Evolutionary conservation across 2,329 filamentous ascomycete genomes (phyloP).

Genomic region (Fusarium sp.): DNA sequence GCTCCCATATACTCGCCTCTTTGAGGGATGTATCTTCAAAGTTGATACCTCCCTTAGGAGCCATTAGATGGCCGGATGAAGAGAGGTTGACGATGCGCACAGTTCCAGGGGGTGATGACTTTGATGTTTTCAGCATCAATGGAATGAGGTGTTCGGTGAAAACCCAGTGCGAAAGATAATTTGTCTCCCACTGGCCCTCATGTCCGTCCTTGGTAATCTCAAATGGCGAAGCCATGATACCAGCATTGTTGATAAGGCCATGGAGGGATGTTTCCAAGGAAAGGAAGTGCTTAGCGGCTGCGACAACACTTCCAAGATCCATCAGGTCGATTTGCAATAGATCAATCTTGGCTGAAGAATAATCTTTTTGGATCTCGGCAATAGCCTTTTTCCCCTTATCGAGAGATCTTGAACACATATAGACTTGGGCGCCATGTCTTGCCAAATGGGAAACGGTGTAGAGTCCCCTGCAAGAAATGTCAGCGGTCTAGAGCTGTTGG

Average conservation of each 20-base stretch:
- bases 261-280: slow-evolving; percentile 5
- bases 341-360: neutral
- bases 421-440: slow-evolving; percentile 29
- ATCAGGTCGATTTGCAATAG: slow-evolving; percentile 25
- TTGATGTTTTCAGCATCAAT: slow-evolving; percentile 27
- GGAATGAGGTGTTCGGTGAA: slow-evolving; percentile 23
- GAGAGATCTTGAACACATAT: slow-evolving; percentile 18
- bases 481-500: neutral
- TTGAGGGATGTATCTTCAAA: slow-evolving; percentile 4
- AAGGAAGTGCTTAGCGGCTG: slow-evolving; percentile 28
- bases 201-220: slow-evolving; percentile 16
- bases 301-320: slow-evolving; percentile 5
- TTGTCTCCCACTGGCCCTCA: slow-evolving; percentile 35
- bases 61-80: slow-evolving; percentile 17
- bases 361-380: neutral
- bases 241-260: slow-evolving; percentile 32
- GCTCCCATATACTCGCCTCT: neutral
- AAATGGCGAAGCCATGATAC: slow-evolving; percentile 28
- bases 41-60: slow-evolving; percentile 27
- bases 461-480: slow-evolving; percentile 10
- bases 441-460: slow-evolving; percentile 23
- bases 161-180: slow-evolving; percentile 33
- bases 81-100: slow-evolving; percentile 34
- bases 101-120: neutral
- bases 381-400: slow-evolving; percentile 7